Percentiles rank a stretch among this genome's conserved stretches.
phyloP scores from a whole-genome alignment of 2,329 filamentous ascomycete genomes.

The Corinectria fuckeliana region DNA sequence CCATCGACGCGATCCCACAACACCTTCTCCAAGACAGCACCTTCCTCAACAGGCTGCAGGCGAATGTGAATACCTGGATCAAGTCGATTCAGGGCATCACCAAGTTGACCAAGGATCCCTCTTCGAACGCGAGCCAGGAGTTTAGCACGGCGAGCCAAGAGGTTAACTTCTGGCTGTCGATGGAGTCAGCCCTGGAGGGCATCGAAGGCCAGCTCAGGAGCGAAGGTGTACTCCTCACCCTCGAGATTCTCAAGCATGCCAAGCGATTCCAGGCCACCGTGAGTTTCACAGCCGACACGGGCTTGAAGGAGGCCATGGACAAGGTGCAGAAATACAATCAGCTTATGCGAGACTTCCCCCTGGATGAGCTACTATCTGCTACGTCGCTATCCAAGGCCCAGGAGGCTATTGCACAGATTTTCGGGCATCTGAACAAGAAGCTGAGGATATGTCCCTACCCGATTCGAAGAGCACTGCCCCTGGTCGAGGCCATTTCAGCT shows the following conservation, averaged over 20 bases:
- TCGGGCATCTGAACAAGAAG: slow-evolving; percentile 96
- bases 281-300: slow-evolving; percentile 95
- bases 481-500: slow-evolving; percentile 96
- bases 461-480: slow-evolving; percentile 84
- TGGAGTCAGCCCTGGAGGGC: slow-evolving; percentile 91
- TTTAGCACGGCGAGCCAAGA: slow-evolving; percentile 86
- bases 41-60: slow-evolving; percentile 92
- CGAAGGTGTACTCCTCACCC: slow-evolving; percentile 86
- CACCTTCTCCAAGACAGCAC: slow-evolving; percentile 84
- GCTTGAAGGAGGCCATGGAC: slow-evolving; percentile 93
- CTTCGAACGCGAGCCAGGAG: slow-evolving; percentile 61
- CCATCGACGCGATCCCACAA: slow-evolving; percentile 78
- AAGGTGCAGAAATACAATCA: slow-evolving; percentile 98
- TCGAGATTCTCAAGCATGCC: slow-evolving; percentile 94
- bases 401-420: slow-evolving; percentile 88
- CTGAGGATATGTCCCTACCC: slow-evolving; percentile 95
- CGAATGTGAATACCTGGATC: slow-evolving; percentile 97
- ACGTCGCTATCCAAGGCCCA: slow-evolving; percentile 88
- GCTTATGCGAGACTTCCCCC: slow-evolving; percentile 96
- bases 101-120: slow-evolving; percentile 86
- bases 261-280: slow-evolving; percentile 98
- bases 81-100: slow-evolving; percentile 97
- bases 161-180: slow-evolving; percentile 98
- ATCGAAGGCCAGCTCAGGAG: slow-evolving; percentile 89
- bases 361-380: slow-evolving; percentile 92